Conservation (phyloP, 169 alveolate species). For the Eimeria necatrix region DNA sequence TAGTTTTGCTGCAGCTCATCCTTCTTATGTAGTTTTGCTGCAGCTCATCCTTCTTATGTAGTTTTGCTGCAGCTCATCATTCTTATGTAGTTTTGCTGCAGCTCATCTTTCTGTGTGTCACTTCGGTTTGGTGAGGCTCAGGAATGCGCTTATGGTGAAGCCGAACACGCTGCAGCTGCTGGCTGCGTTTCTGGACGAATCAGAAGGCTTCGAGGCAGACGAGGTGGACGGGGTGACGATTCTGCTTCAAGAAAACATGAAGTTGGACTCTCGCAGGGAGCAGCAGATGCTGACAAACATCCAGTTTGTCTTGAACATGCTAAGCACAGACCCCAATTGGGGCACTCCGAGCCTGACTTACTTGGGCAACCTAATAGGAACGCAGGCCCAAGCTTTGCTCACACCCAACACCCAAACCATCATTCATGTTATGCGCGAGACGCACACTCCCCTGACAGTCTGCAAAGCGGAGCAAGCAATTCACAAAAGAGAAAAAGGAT, state of each 20-base stretch:
- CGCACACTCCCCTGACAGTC: not conserved
- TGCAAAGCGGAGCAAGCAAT: conserved; percentile 34
- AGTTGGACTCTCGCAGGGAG: not conserved
- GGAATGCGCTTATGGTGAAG: conserved; percentile 53
- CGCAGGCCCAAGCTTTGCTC: not conserved
- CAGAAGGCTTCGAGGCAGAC: not conserved
- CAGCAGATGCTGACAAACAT: not conserved
- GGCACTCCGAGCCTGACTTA: conserved; percentile 1
- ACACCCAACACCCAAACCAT: conserved; percentile 22
- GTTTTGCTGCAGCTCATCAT: no score
- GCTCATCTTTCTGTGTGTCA: not conserved
- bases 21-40: no score
- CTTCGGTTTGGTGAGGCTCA: not conserved
- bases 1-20: no score
- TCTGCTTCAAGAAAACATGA: conserved; percentile 59
- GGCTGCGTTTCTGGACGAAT: conserved; percentile 24
- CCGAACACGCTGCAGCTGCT: conserved; percentile 25
- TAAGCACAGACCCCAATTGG: conserved; percentile 34
- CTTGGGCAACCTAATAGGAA: conserved; percentile 17
- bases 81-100: not conserved
- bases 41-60: no score
- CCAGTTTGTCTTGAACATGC: not conserved
- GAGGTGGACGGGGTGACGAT: conserved; percentile 37
- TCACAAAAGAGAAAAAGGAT: conserved; percentile 30
- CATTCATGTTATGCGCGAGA: not conserved